Base-by-base conservation (phyloP, 805 yeast species). In the Lipomyces chichibuensis region DNA sequence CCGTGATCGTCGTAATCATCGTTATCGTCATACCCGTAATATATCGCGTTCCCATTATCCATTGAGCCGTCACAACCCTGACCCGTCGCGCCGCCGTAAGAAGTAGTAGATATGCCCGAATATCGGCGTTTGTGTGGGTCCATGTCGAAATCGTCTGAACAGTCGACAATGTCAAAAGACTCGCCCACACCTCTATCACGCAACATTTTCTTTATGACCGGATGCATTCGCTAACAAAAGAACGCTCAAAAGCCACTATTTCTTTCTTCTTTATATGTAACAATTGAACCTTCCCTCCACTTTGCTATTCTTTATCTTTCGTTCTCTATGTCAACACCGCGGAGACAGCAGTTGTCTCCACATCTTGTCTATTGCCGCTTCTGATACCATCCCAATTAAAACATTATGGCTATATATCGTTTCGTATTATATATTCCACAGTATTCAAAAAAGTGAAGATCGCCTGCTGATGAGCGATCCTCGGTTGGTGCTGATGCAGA, bases 1-100 rank as follows among this genome's bases (percentile, higher is more conserved):
- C 67, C 67, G 23, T 56, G 61, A 46, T 65, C 67, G 23, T 65
- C 67, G 59, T 65, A 65, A 27, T 65, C 59, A 13, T 65, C 67
- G 43, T 56, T 60, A 13, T 60, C 61, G 11, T 33, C 64, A 5
- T 55, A 60, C 25, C 56, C 64, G 43, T 55, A 55, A 5, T 56
- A 51, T 39, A 55, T 49, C 20, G 57, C 64, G 55, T 56, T 49
- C 27, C 46, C 56, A 29, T 62, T 25, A 17, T 25, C 55, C 55
- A 52, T 11, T 29, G 27, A 29, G 23, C 8, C 23, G 14, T 17
- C 49, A 43, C 9, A 17, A 2, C 55, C n/a, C 8, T n/a, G 17
- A 7, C 33, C n/a, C 2, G 14, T 7, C 55, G n/a, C 33, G 55
- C n/a, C 33, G 9, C 55, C 29, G 17, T 13, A 32, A 25, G 27